A percentile compares a stretch with the other conserved stretches of the same genome.
Evolutionary conservation across 148 eudicot genomes (phyloP).

Genomic region (Pharnaceum exiguum): DNA sequence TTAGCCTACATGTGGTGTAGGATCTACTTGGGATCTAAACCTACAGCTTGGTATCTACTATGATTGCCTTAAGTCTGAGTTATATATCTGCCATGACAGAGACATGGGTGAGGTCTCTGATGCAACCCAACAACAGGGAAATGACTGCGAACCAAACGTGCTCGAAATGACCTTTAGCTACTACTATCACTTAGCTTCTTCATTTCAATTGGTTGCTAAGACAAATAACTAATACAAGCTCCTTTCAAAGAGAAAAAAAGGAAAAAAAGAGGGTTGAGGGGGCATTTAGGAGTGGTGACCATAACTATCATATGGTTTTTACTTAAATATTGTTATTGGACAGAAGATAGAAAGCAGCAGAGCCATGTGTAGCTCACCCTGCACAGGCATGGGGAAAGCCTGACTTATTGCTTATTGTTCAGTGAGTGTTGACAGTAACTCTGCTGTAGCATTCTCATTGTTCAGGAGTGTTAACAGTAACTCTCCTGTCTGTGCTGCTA

Average conservation of each 20-base stretch:
- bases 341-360: slow-evolving; percentile 14
- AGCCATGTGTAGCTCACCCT: slow-evolving; percentile 30
- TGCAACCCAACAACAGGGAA: slow-evolving; percentile 24
- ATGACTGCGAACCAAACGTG: slow-evolving; percentile 19
- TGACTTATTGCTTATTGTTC: slow-evolving; percentile 9
- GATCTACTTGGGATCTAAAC: slow-evolving; percentile 10
- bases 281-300: slow-evolving; percentile 11
- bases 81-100: background rate
- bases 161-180: slow-evolving; percentile 2
- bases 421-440: too few species aligned
- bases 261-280: background rate
- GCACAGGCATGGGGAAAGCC: slow-evolving; percentile 40
- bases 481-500: background rate
- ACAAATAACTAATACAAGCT: too few species aligned
- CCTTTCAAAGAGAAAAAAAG: background rate
- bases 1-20: slow-evolving; percentile 14
- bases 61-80: slow-evolving; percentile 3
- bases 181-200: slow-evolving; percentile 1
- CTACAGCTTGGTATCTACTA: slow-evolving; percentile 4
- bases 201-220: too few species aligned
- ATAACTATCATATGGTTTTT: slow-evolving; percentile 1
- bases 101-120: slow-evolving; percentile 18
- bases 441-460: slow-evolving; percentile 2
- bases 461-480: background rate
- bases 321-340: slow-evolving; percentile 9